Evolutionary conservation across 805 yeast genomes (phyloP).

Genomic region (Myxozyma udenii): DNA sequence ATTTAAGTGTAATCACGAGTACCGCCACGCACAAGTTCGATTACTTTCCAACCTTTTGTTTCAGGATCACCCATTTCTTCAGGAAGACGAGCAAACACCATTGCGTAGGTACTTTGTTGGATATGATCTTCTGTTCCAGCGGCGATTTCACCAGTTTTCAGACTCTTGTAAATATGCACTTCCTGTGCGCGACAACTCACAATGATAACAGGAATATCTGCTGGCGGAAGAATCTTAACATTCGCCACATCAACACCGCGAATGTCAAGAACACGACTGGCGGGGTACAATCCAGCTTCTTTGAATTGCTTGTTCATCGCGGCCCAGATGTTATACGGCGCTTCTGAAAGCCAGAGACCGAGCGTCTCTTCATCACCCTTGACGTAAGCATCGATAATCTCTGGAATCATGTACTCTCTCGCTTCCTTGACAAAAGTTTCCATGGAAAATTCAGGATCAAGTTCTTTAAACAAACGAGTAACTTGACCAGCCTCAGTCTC

Average conservation of each 20-base stretch:
- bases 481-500: conserved; percentile 97
- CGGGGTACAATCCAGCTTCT: conserved; percentile 88
- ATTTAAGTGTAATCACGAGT: conserved; percentile 70
- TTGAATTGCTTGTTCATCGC: conserved; percentile 89
- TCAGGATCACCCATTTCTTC: conserved; percentile 85
- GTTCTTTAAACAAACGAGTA: conserved; percentile 73
- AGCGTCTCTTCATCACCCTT: conserved; percentile 81
- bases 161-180: conserved; percentile 80
- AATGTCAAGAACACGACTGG: conserved; percentile 86
- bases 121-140: conserved; percentile 96
- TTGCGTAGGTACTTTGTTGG: conserved; percentile 87
- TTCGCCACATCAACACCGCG: conserved; percentile 91
- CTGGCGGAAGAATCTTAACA: conserved; percentile 83
- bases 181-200: conserved; percentile 97
- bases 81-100: conserved; percentile 90
- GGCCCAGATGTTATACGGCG: conserved; percentile 90
- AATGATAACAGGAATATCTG: conserved; percentile 87
- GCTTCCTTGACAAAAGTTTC: conserved; percentile 77
- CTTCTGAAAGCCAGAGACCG: conserved; percentile 92
- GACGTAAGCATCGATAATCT: conserved; percentile 89
- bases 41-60: conserved; percentile 95
- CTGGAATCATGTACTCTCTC: conserved; percentile 92
- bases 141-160: conserved; percentile 88
- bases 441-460: conserved; percentile 84
- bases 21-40: conserved; percentile 92